These are phyloP conservation scores for Cutaneotrichosporon sp. DNA, from an alignment of 1,284 basidiomycete species.

Conservation along the genomic window DNA sequence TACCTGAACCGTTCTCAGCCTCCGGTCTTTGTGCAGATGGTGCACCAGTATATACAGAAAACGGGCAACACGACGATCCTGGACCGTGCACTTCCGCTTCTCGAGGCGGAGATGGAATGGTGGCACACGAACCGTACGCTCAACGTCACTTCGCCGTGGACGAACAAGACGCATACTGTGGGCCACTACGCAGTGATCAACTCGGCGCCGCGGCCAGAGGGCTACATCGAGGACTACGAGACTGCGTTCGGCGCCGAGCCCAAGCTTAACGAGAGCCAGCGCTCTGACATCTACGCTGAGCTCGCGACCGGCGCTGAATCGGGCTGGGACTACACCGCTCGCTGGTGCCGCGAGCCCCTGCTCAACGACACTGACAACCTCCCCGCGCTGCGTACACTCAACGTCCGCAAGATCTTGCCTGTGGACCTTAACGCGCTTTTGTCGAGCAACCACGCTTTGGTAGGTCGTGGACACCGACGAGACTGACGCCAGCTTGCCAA, in stretches of 20 bases:
- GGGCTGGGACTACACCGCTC: constrained; percentile 51
- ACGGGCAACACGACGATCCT: constrained; percentile 62
- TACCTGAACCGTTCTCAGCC: constrained; percentile 84
- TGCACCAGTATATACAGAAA: constrained; percentile 58
- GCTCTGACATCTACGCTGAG: constrained; percentile 73
- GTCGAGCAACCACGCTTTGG: constrained; percentile 53
- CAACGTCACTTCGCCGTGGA: constrained; percentile 66
- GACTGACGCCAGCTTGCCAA: constrained; percentile 53
- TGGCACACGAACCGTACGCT: constrained; percentile 72
- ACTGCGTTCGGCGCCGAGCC: constrained; percentile 61
- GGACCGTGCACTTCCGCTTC: constrained; percentile 59
- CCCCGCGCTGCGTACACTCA: constrained; percentile 63
- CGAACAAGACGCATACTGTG: constrained; percentile 60
- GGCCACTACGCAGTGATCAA: constrained; percentile 70
- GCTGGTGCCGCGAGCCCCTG: constrained; percentile 54
- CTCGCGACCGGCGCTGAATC: constrained; percentile 81
- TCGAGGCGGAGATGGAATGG: constrained; percentile 69
- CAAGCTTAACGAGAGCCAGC: constrained; percentile 58
- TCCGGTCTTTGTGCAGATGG: constrained; percentile 75
- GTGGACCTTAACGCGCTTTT: constrained; percentile 80
- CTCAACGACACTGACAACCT: constrained; percentile 49
- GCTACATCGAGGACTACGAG: constrained; percentile 60
- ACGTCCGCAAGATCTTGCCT: constrained; percentile 64
- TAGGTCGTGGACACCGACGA: constrained; percentile 47
- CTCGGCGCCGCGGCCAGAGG: constrained; percentile 80